A percentile compares a stretch with the other conserved stretches of the same genome.
These are phyloP conservation scores for Myxozyma lipomycoides DNA, from an alignment of 805 yeast genomes.

Conservation along the genomic window DNA sequence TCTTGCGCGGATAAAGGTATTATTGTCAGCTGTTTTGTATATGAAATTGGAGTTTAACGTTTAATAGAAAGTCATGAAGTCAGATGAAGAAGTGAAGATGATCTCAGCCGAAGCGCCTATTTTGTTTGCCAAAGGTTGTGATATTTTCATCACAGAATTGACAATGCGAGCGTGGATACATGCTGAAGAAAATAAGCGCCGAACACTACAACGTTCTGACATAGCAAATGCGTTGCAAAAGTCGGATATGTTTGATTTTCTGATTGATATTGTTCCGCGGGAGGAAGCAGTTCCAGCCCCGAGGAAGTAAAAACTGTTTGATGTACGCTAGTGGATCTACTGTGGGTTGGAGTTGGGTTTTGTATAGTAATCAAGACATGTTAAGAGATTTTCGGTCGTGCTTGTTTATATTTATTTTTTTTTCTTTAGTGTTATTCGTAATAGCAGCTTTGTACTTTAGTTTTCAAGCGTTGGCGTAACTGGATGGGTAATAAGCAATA, in stretches of 20 bases:
- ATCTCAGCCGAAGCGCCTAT: slow-evolving; percentile 98
- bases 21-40: background rate
- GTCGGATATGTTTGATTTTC: slow-evolving; percentile 94
- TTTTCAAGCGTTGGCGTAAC: no score
- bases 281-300: slow-evolving; percentile 51
- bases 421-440: no score
- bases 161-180: slow-evolving; percentile 99
- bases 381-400: no score
- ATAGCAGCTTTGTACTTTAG: no score
- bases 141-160: slow-evolving; percentile 90
- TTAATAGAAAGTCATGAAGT: slow-evolving; percentile 29
- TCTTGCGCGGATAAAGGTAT: slow-evolving; percentile 86
- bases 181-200: slow-evolving; percentile 91
- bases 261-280: slow-evolving; percentile 93
- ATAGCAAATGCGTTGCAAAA: slow-evolving; percentile 93
- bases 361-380: no score
- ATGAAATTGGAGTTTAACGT: background rate
- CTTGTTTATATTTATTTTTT: no score
- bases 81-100: slow-evolving; percentile 75
- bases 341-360: no score
- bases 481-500: no score
- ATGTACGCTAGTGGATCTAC: no score
- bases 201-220: slow-evolving; percentile 91
- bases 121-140: slow-evolving; percentile 96
- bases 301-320: slow-evolving; percentile 8